phyloP scores from a whole-genome alignment of 2,329 filamentous ascomycete genomes.

The Fusarium phyllophilum region DNA sequence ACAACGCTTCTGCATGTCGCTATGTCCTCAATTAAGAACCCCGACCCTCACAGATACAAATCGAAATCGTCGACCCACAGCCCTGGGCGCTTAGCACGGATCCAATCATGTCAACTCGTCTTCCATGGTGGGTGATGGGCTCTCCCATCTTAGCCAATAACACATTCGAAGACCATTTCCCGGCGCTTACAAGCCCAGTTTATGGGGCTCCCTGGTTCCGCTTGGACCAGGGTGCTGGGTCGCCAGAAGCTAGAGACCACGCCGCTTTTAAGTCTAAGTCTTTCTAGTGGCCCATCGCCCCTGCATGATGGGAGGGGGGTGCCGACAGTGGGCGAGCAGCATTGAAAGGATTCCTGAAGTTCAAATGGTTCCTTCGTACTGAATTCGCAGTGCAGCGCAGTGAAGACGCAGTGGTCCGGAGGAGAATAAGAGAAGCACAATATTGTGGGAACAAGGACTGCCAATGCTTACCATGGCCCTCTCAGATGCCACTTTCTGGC shows the following conservation, averaged over 20 bases:
- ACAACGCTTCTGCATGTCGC: constrained; percentile 42
- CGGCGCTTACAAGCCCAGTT: constrained; percentile 49
- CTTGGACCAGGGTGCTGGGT: constrained; percentile 45
- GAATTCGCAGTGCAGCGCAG: not conserved
- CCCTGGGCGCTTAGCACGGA: constrained; percentile 48
- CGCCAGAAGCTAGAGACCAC: constrained; percentile 24
- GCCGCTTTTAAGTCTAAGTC: constrained; percentile 41
- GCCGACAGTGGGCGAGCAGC: constrained; percentile 15
- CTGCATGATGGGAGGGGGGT: constrained; percentile 17
- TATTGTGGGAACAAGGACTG: not conserved
- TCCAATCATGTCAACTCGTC: constrained; percentile 47
- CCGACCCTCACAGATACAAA: constrained; percentile 33
- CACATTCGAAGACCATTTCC: constrained; percentile 27
- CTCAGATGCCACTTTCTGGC: not conserved
- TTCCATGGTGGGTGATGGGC: constrained; percentile 48
- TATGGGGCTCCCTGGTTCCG: constrained; percentile 16
- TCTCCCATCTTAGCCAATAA: constrained; percentile 44
- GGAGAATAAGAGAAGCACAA: not conserved
- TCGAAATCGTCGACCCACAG: constrained; percentile 34
- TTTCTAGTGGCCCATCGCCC: constrained; percentile 10
- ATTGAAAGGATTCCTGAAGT: constrained; percentile 18
- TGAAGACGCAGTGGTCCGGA: not conserved
- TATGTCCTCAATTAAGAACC: constrained; percentile 21
- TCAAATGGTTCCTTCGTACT: not conserved
- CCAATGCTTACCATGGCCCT: not conserved